A percentile compares a stretch with the other conserved stretches of the same genome.
Conservation (phyloP, 768 basidiomycete species). For the Leccinellum rugosiceps region DNA sequence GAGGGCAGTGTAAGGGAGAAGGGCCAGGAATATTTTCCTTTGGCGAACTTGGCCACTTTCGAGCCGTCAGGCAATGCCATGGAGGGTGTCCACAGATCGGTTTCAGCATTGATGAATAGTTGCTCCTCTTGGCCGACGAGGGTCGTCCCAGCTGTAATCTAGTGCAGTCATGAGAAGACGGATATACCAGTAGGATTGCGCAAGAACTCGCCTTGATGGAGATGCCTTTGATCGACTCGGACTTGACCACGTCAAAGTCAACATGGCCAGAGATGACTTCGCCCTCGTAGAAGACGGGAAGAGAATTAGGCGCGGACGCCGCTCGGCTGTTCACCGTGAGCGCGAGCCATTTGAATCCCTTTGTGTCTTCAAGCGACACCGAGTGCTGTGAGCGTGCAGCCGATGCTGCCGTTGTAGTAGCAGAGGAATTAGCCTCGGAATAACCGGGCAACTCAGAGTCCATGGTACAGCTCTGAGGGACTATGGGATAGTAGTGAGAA, state of each 20-base stretch:
- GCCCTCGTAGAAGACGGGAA: conserved; percentile 46
- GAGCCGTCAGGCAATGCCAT: conserved; percentile 22
- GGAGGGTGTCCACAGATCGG: conserved; percentile 40
- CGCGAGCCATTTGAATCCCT: conserved; percentile 43
- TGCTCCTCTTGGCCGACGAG: conserved; percentile 55
- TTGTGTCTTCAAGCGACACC: conserved; percentile 42
- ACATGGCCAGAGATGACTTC: conserved; percentile 51
- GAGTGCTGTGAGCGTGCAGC: conserved; percentile 32
- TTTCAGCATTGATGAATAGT: conserved; percentile 42
- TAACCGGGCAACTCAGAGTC: conserved; percentile 18
- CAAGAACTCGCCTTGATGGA: conserved; percentile 40
- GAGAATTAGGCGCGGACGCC: conserved; percentile 32
- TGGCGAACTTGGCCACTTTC: conserved; percentile 35
- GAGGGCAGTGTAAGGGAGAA: conserved; percentile 47
- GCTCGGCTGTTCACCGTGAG: conserved; percentile 45
- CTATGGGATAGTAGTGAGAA: neutral
- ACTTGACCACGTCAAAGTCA: conserved; percentile 47
- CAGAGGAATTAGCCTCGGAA: conserved; percentile 4
- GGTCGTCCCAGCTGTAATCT: conserved; percentile 47
- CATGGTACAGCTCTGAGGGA: neutral
- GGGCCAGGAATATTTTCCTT: conserved; percentile 46
- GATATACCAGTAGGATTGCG: neutral
- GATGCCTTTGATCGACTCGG: conserved; percentile 48
- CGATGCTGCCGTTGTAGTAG: neutral
- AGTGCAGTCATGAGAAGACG: neutral